Percentiles rank a stretch among this genome's conserved stretches.
These are phyloP conservation scores for Hibiscus tridactylites DNA, from an alignment of 345 rosid species.

Conservation along the genomic window DNA sequence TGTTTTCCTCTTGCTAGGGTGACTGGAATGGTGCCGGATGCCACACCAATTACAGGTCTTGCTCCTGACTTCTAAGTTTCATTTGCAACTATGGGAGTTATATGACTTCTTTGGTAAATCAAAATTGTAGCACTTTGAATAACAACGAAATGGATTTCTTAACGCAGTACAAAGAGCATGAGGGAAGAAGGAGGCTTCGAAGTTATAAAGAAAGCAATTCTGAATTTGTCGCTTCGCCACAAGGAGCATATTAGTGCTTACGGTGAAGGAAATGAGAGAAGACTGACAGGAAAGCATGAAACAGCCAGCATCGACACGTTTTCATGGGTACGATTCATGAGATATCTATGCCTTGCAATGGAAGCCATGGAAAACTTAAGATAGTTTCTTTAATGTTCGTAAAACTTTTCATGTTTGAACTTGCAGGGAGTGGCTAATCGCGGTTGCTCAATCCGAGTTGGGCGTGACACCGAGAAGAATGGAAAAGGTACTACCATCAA, in stretches of 20 bases:
- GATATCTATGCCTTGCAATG: neutral
- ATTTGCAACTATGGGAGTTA: neutral
- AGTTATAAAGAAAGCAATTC: constrained; percentile 82
- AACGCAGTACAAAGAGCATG: constrained; percentile 76
- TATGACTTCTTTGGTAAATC: too few relatives aligned
- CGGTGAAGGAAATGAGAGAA: constrained; percentile 98
- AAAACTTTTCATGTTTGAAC: neutral
- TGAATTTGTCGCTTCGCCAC: constrained; percentile 80
- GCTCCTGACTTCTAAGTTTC: neutral
- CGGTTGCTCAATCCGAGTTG: constrained; percentile 93
- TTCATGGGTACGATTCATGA: constrained; percentile 66
- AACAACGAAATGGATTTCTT: neutral
- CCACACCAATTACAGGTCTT: constrained; percentile 81
- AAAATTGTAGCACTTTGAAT: neutral
- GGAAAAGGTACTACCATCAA: constrained; percentile 58
- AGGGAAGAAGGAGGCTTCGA: constrained; percentile 91
- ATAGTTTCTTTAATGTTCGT: neutral
- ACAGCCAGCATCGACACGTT: constrained; percentile 81
- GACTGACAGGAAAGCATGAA: constrained; percentile 93
- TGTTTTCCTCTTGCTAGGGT: constrained; percentile 33
- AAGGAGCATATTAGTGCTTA: constrained; percentile 58
- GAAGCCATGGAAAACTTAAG: neutral
- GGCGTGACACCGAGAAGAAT: constrained; percentile 82
- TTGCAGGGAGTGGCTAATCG: constrained; percentile 92
- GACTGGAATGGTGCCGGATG: constrained; percentile 99